phyloP scores from a whole-genome alignment of 768 basidiomycete genomes.

The Chalciporus chontae region DNA sequence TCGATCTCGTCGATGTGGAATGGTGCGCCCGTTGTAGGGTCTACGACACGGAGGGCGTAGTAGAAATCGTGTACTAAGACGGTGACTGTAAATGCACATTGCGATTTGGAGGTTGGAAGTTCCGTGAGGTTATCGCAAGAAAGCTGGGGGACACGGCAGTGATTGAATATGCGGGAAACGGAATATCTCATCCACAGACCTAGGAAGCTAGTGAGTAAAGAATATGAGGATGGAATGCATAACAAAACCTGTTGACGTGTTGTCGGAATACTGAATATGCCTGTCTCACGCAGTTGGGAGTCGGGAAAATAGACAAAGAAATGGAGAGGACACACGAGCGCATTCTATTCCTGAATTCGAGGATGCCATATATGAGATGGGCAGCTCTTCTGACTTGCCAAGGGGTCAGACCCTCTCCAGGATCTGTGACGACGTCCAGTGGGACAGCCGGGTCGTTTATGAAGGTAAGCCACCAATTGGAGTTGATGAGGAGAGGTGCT shows the following conservation, averaged over 20 bases:
- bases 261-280: slow-evolving; percentile 66
- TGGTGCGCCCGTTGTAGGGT: slow-evolving; percentile 28
- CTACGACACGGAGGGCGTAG: slow-evolving; percentile 68
- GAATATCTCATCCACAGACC: slow-evolving; percentile 64
- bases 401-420: slow-evolving; percentile 47
- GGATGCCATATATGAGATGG: slow-evolving; percentile 68
- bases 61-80: slow-evolving; percentile 76
- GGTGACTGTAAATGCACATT: slow-evolving; percentile 50
- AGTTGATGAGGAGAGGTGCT: slow-evolving; percentile 80
- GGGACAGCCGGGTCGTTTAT: slow-evolving; percentile 69
- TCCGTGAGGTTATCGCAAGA: slow-evolving; percentile 58
- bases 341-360: slow-evolving; percentile 69
- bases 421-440: slow-evolving; percentile 23
- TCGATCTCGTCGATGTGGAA: slow-evolving; percentile 43
- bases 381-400: slow-evolving; percentile 88
- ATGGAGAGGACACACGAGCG: slow-evolving; percentile 45
- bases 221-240: neutral
- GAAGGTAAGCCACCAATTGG: slow-evolving; percentile 95
- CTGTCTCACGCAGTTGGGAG: slow-evolving; percentile 35
- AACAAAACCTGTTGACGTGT: slow-evolving; percentile 60
- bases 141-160: slow-evolving; percentile 67
- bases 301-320: neutral
- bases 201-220: slow-evolving; percentile 14
- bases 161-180: slow-evolving; percentile 67
- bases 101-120: slow-evolving; percentile 40